Percentiles rank a stretch among this genome's conserved stretches.
phyloP scores from a whole-genome alignment of 2,329 filamentous ascomycete genomes.

The Alternaria triticina region DNA sequence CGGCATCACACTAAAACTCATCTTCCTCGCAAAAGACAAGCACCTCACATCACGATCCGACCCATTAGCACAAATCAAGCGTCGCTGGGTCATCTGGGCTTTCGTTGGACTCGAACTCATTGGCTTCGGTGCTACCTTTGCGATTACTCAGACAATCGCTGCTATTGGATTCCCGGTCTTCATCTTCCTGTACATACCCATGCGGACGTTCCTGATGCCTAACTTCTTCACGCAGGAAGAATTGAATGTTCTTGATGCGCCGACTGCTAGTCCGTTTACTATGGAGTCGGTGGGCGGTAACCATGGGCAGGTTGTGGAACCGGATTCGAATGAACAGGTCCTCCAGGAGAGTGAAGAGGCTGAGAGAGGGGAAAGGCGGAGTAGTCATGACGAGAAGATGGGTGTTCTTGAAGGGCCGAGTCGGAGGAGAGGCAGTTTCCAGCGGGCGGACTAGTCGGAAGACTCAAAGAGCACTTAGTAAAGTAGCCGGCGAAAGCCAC shows the following conservation, averaged over 20 bases:
- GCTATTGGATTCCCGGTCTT: constrained; percentile 66
- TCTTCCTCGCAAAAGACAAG: constrained; percentile 57
- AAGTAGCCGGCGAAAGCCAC: neutral
- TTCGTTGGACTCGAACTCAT: constrained; percentile 61
- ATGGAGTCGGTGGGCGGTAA: constrained; percentile 61
- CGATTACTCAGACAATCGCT: constrained; percentile 65
- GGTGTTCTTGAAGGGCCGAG: constrained; percentile 4
- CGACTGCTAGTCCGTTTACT: constrained; percentile 62
- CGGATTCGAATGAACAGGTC: constrained; percentile 4
- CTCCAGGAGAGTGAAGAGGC: constrained; percentile 37
- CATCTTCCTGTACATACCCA: constrained; percentile 62
- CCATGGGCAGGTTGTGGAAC: constrained; percentile 37
- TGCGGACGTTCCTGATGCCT: constrained; percentile 59
- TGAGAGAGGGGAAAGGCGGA: constrained; percentile 15
- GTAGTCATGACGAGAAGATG: constrained; percentile 7
- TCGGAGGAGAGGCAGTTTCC: neutral
- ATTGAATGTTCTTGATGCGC: constrained; percentile 58
- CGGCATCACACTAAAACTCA: constrained; percentile 59
- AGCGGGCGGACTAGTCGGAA: neutral
- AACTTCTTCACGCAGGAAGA: constrained; percentile 58
- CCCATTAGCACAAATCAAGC: constrained; percentile 53
- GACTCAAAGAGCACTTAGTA: no score
- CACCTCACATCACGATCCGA: constrained; percentile 58
- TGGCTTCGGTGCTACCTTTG: constrained; percentile 61
- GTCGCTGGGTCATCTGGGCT: constrained; percentile 53